These are phyloP conservation scores for Xylaria grammica DNA, from an alignment of 495 filamentous ascomycete genomes.

Conservation along the genomic window DNA sequence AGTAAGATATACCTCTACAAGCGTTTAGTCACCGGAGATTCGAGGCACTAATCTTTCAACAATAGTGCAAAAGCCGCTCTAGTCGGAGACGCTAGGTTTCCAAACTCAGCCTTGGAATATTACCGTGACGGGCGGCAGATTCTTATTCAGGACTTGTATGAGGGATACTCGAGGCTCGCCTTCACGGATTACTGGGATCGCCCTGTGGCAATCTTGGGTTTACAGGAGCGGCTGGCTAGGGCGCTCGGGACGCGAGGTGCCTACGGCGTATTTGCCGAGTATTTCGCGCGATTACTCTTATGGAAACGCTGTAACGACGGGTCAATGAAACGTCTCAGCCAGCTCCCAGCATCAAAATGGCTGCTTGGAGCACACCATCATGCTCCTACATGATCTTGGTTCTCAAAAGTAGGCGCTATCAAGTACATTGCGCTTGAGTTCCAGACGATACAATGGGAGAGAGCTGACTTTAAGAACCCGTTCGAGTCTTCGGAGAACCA, in stretches of 20 bases:
- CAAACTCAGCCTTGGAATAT: slow-evolving; percentile 26
- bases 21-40: too few relatives aligned
- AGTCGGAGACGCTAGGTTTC: slow-evolving; percentile 16
- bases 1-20: slow-evolving; percentile 32
- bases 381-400: slow-evolving; percentile 23
- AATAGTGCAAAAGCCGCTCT: slow-evolving; percentile 26
- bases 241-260: slow-evolving; percentile 29
- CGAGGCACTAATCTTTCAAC: background rate
- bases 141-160: slow-evolving; percentile 37
- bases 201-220: slow-evolving; percentile 37
- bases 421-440: slow-evolving; percentile 10
- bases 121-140: slow-evolving; percentile 30
- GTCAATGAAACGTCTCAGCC: slow-evolving; percentile 2
- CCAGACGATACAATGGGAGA: slow-evolving; percentile 16
- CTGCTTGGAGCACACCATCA: background rate
- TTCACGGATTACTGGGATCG: slow-evolving; percentile 35
- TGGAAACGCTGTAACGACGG: slow-evolving; percentile 24
- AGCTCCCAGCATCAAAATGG: too few relatives aligned
- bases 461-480: slow-evolving; percentile 8
- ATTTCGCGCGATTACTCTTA: slow-evolving; percentile 31
- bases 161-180: slow-evolving; percentile 38
- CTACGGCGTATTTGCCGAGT: slow-evolving; percentile 31
- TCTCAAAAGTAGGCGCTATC: slow-evolving; percentile 17
- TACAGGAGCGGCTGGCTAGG: slow-evolving; percentile 36
- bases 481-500: background rate